phyloP scores from a whole-genome alignment of 352 stramenopile species.

The Thalassiosira mediterranea region DNA sequence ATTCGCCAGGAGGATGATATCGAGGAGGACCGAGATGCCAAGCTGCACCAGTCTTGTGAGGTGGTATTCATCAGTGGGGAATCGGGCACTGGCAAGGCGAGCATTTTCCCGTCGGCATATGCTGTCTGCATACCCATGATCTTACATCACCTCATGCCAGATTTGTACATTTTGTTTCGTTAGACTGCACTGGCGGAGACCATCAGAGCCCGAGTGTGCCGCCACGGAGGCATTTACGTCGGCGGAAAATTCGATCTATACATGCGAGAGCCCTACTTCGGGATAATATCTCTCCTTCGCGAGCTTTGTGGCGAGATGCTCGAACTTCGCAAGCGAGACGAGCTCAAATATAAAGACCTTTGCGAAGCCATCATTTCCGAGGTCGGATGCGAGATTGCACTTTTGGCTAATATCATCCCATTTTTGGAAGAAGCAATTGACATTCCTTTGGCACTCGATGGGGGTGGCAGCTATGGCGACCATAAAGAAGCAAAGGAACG shows the following conservation, averaged over 20 bases:
- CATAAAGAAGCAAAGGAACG: constrained; percentile 15
- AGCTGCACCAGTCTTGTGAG: neutral
- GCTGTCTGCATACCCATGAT: neutral
- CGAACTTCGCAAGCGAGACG: neutral
- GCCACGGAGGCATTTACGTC: neutral
- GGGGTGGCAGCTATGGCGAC: neutral
- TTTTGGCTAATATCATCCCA: constrained; percentile 1
- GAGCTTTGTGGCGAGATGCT: constrained; percentile 14
- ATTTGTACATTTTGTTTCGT: neutral
- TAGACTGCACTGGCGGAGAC: constrained; percentile 7
- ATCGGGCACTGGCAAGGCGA: constrained; percentile 13
- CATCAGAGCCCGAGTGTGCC: neutral
- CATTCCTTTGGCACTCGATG: neutral
- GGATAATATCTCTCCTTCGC: constrained; percentile 7
- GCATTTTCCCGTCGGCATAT: neutral
- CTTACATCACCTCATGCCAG: neutral
- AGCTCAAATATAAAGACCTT: neutral
- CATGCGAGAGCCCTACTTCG: neutral
- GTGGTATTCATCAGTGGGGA: constrained; percentile 16
- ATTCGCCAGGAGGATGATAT: neutral
- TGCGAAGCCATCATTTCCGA: neutral
- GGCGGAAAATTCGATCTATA: constrained; percentile 9
- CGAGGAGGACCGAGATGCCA: neutral
- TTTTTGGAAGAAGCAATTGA: constrained; percentile 9
- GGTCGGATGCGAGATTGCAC: constrained; percentile 2